Evolutionary conservation across 2,329 filamentous ascomycete genomes (phyloP).

Genomic region (Aspergillus uvarum): DNA sequence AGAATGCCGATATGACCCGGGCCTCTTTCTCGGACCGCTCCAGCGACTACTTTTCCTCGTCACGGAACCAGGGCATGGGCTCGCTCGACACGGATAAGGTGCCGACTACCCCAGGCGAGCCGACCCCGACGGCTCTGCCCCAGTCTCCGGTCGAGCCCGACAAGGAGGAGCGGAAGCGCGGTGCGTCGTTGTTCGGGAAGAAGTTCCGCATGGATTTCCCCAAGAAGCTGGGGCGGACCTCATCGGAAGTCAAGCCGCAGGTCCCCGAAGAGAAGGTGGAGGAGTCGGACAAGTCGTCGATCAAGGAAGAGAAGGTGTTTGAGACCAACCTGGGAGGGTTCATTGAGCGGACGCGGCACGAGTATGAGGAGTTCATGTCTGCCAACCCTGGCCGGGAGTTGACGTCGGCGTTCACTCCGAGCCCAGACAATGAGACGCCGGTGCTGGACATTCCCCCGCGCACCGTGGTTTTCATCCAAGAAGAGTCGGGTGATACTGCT

Average conservation of each 20-base stretch:
- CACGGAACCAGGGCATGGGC: conserved; percentile 49
- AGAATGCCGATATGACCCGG: conserved; percentile 49
- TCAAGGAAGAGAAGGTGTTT: conserved; percentile 48
- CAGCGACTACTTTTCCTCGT: conserved; percentile 74
- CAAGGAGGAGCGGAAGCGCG: conserved; percentile 61
- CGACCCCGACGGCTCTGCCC: conserved; percentile 46
- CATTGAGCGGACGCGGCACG: conserved; percentile 46
- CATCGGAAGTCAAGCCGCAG: conserved; percentile 68
- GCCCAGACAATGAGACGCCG: conserved; percentile 47
- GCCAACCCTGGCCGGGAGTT: conserved; percentile 40
- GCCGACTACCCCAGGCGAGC: conserved; percentile 45
- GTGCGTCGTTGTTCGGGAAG: conserved; percentile 70
- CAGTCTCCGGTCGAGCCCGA: conserved; percentile 57
- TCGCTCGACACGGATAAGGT: conserved; percentile 52
- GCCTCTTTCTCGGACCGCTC: conserved; percentile 59
- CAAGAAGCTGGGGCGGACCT: conserved; percentile 76
- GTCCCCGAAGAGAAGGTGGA: conserved; percentile 71
- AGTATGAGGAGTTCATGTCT: conserved; percentile 47
- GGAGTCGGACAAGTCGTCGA: conserved; percentile 53
- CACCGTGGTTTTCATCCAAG: conserved; percentile 64
- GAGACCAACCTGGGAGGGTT: conserved; percentile 49
- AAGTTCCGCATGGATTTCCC: conserved; percentile 75
- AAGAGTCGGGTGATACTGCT: conserved; percentile 62
- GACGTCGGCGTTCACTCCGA: conserved; percentile 43
- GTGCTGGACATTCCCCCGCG: conserved; percentile 45